A percentile compares a stretch with the other conserved stretches of the same genome.
Conservation (phyloP, 306 rosid species). For the Prunus padus region DNA sequence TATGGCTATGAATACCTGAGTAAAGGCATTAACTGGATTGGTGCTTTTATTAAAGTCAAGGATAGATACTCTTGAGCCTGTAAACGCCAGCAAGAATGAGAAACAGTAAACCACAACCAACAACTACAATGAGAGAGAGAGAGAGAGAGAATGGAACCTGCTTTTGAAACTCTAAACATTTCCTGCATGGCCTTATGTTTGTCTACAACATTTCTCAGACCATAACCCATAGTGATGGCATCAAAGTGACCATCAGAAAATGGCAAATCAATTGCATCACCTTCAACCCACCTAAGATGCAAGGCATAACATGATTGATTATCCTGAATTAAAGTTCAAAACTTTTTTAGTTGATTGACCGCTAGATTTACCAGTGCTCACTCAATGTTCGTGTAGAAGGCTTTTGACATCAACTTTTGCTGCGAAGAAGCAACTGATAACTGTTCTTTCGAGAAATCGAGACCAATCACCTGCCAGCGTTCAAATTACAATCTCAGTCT, state of each 20-base stretch:
- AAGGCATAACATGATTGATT: conserved; percentile 20
- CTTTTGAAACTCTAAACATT: conserved; percentile 65
- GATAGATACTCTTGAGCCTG: conserved; percentile 68
- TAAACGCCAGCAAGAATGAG: conserved; percentile 25
- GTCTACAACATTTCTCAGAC: conserved; percentile 81
- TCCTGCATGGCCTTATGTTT: conserved; percentile 70
- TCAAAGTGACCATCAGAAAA: conserved; percentile 67
- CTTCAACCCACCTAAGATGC: conserved; percentile 78
- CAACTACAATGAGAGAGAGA: neutral
- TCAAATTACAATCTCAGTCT: conserved; percentile 8
- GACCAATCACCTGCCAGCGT: conserved; percentile 60
- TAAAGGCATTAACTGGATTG: conserved; percentile 39
- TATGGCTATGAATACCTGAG: conserved; percentile 51
- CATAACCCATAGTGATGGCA: conserved; percentile 89
- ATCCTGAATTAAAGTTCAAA: neutral
- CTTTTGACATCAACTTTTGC: conserved; percentile 34
- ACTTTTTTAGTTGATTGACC: conserved; percentile 5
- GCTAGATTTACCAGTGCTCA: conserved; percentile 56
- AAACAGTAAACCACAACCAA: conserved; percentile 10
- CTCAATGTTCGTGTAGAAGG: conserved; percentile 68
- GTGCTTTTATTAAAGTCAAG: conserved; percentile 86
- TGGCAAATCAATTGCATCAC: conserved; percentile 90
- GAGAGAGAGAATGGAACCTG: conserved; percentile 44
- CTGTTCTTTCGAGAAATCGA: conserved; percentile 64
- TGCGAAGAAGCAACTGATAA: conserved; percentile 60